These are phyloP conservation scores for Chaetothyriales sp. DNA, from an alignment of 2,329 filamentous ascomycete genomes.

Conservation along the genomic window DNA sequence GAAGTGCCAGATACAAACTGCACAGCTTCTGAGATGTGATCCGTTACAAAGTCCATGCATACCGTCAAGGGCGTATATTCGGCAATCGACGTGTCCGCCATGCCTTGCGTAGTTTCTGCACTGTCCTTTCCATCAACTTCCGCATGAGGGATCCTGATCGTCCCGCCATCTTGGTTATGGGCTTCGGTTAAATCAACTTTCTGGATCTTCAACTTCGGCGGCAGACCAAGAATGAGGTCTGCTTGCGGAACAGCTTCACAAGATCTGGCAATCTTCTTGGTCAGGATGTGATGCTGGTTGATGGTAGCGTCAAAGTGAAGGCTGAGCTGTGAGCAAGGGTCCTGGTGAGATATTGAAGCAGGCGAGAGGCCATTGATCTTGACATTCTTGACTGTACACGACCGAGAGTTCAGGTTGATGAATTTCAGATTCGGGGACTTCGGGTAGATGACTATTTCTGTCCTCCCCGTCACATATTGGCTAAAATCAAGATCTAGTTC, in stretches of 20 bases:
- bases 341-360: slow-evolving; percentile 25
- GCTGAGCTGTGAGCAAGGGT: slow-evolving; percentile 25
- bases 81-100: slow-evolving; percentile 27
- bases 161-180: slow-evolving; percentile 38
- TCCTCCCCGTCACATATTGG: slow-evolving; percentile 61
- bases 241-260: slow-evolving; percentile 39
- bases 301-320: slow-evolving; percentile 39
- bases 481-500: slow-evolving; percentile 81
- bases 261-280: slow-evolving; percentile 45
- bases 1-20: slow-evolving; percentile 81
- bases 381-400: slow-evolving; percentile 44
- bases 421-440: slow-evolving; percentile 40
- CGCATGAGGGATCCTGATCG: slow-evolving; percentile 30
- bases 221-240: slow-evolving; percentile 46
- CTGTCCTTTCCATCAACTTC: slow-evolving; percentile 23
- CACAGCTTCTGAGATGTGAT: slow-evolving; percentile 66
- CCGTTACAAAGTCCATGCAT: slow-evolving; percentile 63
- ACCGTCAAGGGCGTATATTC: slow-evolving; percentile 49
- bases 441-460: slow-evolving; percentile 66
- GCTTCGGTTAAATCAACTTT: slow-evolving; percentile 49
- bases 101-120: slow-evolving; percentile 24
- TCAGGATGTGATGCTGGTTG: slow-evolving; percentile 64
- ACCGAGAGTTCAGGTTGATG: slow-evolving; percentile 48
- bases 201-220: slow-evolving; percentile 27
- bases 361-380: slow-evolving; percentile 31